phyloP scores from a whole-genome alignment of 768 basidiomycete genomes.

The Lactifluus volemus region DNA sequence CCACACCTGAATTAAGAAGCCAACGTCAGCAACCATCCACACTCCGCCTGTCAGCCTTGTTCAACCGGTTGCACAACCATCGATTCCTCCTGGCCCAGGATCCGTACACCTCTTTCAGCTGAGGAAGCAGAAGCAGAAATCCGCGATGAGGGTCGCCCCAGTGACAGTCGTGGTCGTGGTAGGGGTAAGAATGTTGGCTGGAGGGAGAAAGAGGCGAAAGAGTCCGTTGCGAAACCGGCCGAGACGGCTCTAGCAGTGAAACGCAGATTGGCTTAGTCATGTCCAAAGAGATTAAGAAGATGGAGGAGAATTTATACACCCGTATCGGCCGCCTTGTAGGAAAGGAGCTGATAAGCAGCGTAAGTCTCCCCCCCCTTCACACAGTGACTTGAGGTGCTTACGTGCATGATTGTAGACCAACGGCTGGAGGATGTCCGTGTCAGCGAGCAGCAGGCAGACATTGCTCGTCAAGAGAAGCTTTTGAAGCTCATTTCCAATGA shows the following conservation, averaged over 20 bases:
- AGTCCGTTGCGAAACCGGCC: slow-evolving; percentile 33
- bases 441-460: slow-evolving; percentile 73
- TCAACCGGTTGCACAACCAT: slow-evolving; percentile 17
- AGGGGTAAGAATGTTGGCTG: slow-evolving; percentile 53
- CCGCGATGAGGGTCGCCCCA: slow-evolving; percentile 46
- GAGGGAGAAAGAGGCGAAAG: slow-evolving; percentile 47
- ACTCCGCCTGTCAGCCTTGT: slow-evolving; percentile 13
- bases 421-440: slow-evolving; percentile 75
- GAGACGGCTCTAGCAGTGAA: slow-evolving; percentile 32
- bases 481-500: slow-evolving; percentile 82
- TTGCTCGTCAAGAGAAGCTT: slow-evolving; percentile 80
- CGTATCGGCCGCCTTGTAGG: slow-evolving; percentile 71
- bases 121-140: slow-evolving; percentile 67
- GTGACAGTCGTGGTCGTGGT: slow-evolving; percentile 44
- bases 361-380: slow-evolving; percentile 31
- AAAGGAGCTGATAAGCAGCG: slow-evolving; percentile 86
- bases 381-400: slow-evolving; percentile 9
- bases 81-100: slow-evolving; percentile 29
- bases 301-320: slow-evolving; percentile 69
- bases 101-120: slow-evolving; percentile 56
- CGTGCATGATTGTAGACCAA: slow-evolving; percentile 45
- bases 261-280: slow-evolving; percentile 49
- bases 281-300: slow-evolving; percentile 71
- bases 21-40: slow-evolving; percentile 19
- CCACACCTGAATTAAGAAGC: slow-evolving; percentile 21